phyloP scores from a whole-genome alignment of 768 basidiomycete genomes.

The Erythrobasidium yunnanense region DNA sequence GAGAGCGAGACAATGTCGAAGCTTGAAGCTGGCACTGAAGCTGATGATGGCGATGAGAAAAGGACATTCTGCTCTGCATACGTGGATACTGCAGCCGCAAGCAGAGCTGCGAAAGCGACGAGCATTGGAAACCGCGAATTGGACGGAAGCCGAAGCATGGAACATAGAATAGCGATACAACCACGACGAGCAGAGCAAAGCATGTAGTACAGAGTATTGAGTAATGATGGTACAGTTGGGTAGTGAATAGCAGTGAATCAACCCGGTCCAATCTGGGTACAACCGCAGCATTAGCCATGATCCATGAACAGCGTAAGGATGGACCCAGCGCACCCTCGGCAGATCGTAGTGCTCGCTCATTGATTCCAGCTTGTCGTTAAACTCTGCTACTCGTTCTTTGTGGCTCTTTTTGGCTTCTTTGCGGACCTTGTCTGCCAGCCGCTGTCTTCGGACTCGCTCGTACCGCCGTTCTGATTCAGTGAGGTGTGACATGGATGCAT shows the following conservation, averaged over 20 bases:
- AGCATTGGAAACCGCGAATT: too few species aligned
- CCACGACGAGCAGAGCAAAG: too few species aligned
- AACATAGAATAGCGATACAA: too few species aligned
- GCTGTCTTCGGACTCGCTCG: conserved; percentile 68
- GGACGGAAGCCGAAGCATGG: too few species aligned
- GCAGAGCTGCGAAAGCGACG: too few species aligned
- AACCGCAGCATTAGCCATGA: background rate
- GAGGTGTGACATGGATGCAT: conserved; percentile 40
- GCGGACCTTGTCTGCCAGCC: conserved; percentile 62
- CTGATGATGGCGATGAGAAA: too few species aligned
- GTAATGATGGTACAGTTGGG: too few species aligned
- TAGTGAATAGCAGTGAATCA: background rate
- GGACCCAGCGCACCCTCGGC: conserved; percentile 7
- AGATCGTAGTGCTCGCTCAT: conserved; percentile 69
- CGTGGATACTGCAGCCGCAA: too few species aligned
- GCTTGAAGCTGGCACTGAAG: background rate
- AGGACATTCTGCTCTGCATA: too few species aligned
- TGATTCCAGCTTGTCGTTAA: conserved; percentile 72
- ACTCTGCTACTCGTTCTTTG: conserved; percentile 84
- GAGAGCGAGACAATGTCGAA: background rate
- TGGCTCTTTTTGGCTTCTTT: conserved; percentile 74
- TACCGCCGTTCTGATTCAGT: conserved; percentile 72
- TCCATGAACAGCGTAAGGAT: background rate
- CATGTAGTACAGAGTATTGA: too few species aligned
- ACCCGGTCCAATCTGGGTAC: conserved; percentile 18